phyloP scores from a whole-genome alignment of 2,329 filamentous ascomycete genomes.

The Colletotrichum viniferum region DNA sequence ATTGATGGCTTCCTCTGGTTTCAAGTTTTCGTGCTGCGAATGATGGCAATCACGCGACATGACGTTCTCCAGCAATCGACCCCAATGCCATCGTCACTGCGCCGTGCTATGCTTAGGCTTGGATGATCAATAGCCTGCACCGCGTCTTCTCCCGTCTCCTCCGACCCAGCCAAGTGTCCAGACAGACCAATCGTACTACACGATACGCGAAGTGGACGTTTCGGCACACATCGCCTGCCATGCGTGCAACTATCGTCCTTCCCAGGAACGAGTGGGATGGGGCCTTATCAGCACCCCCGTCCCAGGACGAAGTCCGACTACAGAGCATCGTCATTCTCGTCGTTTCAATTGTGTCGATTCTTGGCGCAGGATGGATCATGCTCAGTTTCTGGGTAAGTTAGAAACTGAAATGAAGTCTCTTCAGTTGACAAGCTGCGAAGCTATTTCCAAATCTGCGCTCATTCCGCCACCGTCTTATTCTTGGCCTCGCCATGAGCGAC shows the following conservation, averaged over 20 bases:
- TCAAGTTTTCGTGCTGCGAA: background rate
- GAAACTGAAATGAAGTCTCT: background rate
- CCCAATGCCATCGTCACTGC: background rate
- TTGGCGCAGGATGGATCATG: slow-evolving; percentile 42
- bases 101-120: background rate
- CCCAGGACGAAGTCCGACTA: slow-evolving; percentile 20
- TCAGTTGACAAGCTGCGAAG: slow-evolving; percentile 24
- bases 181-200: background rate
- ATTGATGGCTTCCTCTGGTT: background rate
- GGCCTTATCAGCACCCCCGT: slow-evolving; percentile 26
- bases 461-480: slow-evolving; percentile 44
- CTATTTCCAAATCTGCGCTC: slow-evolving; percentile 39
- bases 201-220: background rate
- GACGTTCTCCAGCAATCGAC: background rate
- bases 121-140: background rate
- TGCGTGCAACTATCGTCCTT: background rate
- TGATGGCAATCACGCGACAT: background rate
- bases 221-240: background rate
- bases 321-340: slow-evolving; percentile 35
- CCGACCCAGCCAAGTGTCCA: background rate
- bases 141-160: background rate
- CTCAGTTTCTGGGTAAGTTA: slow-evolving; percentile 35
- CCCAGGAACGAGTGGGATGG: background rate
- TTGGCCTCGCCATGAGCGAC: slow-evolving; percentile 43
- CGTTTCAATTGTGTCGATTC: slow-evolving; percentile 35